phyloP scores from a whole-genome alignment of 2,329 filamentous ascomycete species.

The Alternaria novae-zelandiae region DNA sequence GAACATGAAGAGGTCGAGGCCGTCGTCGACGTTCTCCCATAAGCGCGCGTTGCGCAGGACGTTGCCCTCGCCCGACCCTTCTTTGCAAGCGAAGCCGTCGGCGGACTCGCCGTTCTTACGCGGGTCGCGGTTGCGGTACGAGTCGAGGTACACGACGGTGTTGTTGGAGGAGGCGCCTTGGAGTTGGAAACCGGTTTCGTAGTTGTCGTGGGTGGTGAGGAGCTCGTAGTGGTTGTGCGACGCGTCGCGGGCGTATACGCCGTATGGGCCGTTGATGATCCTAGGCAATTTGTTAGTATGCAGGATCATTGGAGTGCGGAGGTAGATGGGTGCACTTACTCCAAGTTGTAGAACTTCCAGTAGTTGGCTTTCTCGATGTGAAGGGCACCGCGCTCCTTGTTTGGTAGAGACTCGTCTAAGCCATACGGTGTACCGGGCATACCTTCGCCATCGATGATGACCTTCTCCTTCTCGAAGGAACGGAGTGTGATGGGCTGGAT shows the following conservation, averaged over 20 bases:
- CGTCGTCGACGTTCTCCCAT: conserved; percentile 60
- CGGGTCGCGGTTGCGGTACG: conserved; percentile 42
- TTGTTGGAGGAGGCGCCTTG: conserved; percentile 40
- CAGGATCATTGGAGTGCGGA: background rate
- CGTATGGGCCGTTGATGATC: conserved; percentile 48
- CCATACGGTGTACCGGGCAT: conserved; percentile 17
- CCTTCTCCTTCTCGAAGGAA: conserved; percentile 18
- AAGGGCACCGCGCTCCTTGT: conserved; percentile 55
- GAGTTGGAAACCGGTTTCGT: conserved; percentile 50
- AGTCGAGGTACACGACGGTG: conserved; percentile 30
- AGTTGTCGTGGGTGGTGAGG: conserved; percentile 49
- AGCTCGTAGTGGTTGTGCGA: conserved; percentile 49
- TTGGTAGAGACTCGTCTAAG: conserved; percentile 26
- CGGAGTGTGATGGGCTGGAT: conserved; percentile 33
- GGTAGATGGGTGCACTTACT: background rate
- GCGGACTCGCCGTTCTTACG: conserved; percentile 61
- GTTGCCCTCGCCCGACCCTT: conserved; percentile 56
- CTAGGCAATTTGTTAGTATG: background rate
- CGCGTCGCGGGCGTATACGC: conserved; percentile 44
- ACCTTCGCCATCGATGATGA: conserved; percentile 17
- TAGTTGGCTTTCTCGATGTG: conserved; percentile 56
- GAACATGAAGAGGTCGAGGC: conserved; percentile 55
- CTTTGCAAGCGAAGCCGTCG: conserved; percentile 58
- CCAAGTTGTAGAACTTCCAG: conserved; percentile 56
- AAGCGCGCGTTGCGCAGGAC: conserved; percentile 54